These are phyloP conservation scores for Trypanosoma conorhini DNA, from an alignment of 208 protist genomes.

Conservation along the genomic window DNA sequence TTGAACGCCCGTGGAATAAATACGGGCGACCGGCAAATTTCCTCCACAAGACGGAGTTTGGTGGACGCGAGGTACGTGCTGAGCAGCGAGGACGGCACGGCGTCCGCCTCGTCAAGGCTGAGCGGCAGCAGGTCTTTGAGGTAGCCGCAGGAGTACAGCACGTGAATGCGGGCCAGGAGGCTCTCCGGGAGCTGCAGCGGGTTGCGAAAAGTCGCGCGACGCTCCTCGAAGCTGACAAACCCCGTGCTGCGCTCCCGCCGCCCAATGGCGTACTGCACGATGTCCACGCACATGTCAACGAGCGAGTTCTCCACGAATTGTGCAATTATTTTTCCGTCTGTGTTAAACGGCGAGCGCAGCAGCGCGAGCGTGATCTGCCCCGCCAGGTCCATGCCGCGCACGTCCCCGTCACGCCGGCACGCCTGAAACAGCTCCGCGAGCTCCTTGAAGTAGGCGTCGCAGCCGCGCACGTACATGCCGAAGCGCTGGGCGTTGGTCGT, in stretches of 20 bases:
- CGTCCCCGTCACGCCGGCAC: slow-evolving; percentile 35
- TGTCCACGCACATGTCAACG: slow-evolving; percentile 60
- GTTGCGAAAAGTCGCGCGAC: slow-evolving; percentile 71
- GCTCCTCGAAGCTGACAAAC: slow-evolving; percentile 64
- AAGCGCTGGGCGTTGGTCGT: slow-evolving; percentile 56
- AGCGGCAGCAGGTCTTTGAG: slow-evolving; percentile 78
- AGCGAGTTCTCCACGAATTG: slow-evolving; percentile 68
- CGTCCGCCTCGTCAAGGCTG: slow-evolving; percentile 73
- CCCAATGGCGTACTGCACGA: slow-evolving; percentile 80
- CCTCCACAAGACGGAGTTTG: slow-evolving; percentile 58
- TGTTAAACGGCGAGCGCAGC: slow-evolving; percentile 62
- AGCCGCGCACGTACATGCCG: slow-evolving; percentile 52
- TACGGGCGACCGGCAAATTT: slow-evolving; percentile 41
- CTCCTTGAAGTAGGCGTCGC: slow-evolving; percentile 49
- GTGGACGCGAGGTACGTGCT: slow-evolving; percentile 53
- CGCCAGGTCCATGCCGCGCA: slow-evolving; percentile 39
- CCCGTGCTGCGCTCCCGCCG: slow-evolving; percentile 50
- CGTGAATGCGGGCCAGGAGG: slow-evolving; percentile 58
- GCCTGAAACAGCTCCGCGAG: slow-evolving; percentile 53
- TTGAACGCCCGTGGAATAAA: slow-evolving; percentile 52
- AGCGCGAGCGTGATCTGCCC: slow-evolving; percentile 51
- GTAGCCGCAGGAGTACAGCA: slow-evolving; percentile 65
- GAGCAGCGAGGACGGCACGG: slow-evolving; percentile 47
- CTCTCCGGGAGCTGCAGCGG: slow-evolving; percentile 53
- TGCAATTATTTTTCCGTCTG: slow-evolving; percentile 67